These are phyloP conservation scores for Zopfochytrium polystomum DNA, from an alignment of 371 early-diverging fungal genomes.

Conservation along the genomic window DNA sequence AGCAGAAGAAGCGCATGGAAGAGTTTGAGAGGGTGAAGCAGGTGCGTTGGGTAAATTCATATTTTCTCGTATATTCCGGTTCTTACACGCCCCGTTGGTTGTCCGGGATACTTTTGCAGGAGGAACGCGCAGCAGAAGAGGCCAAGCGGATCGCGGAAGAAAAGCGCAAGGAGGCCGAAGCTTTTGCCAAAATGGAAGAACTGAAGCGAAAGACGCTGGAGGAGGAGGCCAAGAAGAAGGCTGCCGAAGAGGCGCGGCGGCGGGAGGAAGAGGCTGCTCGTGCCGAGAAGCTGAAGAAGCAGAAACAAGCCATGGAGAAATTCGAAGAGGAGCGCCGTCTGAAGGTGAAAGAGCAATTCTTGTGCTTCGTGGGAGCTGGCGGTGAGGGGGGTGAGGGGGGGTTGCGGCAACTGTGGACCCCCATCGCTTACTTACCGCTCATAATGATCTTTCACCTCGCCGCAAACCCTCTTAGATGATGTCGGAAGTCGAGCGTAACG, in stretches of 20 bases:
- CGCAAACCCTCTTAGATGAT: conserved; percentile 9
- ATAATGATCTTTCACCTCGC: background rate
- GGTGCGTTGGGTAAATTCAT: conserved; percentile 7
- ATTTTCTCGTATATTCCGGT: background rate
- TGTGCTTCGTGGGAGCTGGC: too few relatives aligned
- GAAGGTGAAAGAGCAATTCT: too few relatives aligned
- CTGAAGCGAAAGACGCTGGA: conserved; percentile 23
- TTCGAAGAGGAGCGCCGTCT: conserved; percentile 36
- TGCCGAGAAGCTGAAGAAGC: conserved; percentile 31
- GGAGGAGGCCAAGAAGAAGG: conserved; percentile 25
- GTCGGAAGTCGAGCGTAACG: background rate
- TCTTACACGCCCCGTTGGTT: background rate
- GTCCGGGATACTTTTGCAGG: conserved; percentile 4
- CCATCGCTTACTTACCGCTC: background rate
- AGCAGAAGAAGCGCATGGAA: conserved; percentile 25
- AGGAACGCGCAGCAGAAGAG: conserved; percentile 12
- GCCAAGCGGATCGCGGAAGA: conserved; percentile 10
- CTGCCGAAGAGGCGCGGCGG: conserved; percentile 12
- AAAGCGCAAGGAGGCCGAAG: conserved; percentile 22
- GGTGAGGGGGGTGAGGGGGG: too few relatives aligned
- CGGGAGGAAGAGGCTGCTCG: conserved; percentile 28
- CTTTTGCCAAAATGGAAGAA: conserved; percentile 21
- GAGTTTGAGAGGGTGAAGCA: conserved; percentile 23
- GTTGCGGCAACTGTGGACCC: too few relatives aligned
- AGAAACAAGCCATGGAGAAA: conserved; percentile 30